Conservation (phyloP, 495 filamentous ascomycete genomes). For the Xylaria longipes region DNA sequence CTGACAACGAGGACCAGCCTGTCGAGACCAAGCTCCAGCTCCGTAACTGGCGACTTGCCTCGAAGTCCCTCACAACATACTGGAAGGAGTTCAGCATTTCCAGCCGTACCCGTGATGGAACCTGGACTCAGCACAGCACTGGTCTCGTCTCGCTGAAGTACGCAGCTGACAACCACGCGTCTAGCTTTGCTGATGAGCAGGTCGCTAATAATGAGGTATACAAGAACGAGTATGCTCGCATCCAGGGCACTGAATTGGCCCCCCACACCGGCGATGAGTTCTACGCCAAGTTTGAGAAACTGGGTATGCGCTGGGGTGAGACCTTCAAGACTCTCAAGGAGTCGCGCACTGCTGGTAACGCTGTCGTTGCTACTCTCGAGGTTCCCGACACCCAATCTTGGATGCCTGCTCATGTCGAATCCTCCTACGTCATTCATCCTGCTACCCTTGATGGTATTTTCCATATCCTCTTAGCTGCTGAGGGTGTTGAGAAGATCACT, state of each 20-base stretch:
- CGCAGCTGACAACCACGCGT: constrained; percentile 26
- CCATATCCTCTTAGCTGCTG: constrained; percentile 39
- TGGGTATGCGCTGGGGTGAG: constrained; percentile 43
- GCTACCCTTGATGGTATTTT: constrained; percentile 46
- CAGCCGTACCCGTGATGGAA: constrained; percentile 34
- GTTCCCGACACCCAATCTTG: constrained; percentile 44
- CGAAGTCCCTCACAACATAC: constrained; percentile 35
- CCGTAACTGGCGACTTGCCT: constrained; percentile 35
- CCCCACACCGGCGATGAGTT: constrained; percentile 30
- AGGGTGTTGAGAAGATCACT: constrained; percentile 34
- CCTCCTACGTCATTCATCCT: constrained; percentile 51
- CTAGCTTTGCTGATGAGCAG: constrained; percentile 33
- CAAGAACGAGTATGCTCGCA: constrained; percentile 33
- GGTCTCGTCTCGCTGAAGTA: constrained; percentile 42
- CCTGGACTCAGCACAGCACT: constrained; percentile 41
- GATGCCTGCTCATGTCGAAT: constrained; percentile 48
- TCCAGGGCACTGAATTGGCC: constrained; percentile 22
- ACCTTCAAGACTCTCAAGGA: constrained; percentile 37
- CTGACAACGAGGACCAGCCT: constrained; percentile 38
- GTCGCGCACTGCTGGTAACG: constrained; percentile 30
- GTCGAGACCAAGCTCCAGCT: constrained; percentile 48
- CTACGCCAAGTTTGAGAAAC: constrained; percentile 35
- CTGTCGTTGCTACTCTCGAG: constrained; percentile 33
- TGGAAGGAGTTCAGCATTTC: constrained; percentile 38
- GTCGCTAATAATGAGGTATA: constrained; percentile 29